Evolutionary conservation across 2,329 filamentous ascomycete species (phyloP).

Genomic region (Pyrenochaeta sp.): DNA sequence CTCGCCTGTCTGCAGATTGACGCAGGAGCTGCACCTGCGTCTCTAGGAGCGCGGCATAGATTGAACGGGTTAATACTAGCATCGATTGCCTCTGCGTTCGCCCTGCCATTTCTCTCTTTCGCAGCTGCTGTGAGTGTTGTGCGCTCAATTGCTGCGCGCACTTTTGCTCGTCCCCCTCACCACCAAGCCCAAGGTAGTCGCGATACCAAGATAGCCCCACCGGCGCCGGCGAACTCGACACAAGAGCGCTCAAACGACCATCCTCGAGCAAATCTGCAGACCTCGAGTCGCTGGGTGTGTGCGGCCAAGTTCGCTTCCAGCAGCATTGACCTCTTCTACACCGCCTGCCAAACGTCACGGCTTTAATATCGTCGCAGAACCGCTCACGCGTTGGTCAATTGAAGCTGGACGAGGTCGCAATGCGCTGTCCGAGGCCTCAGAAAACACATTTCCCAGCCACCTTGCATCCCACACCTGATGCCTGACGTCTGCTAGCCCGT

Average conservation of each 20-base stretch:
- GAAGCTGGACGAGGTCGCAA: constrained; percentile 47
- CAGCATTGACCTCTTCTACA: constrained; percentile 50
- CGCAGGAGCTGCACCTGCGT: constrained; percentile 51
- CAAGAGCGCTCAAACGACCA: constrained; percentile 20
- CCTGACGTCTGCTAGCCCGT: constrained; percentile 47
- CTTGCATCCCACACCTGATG: constrained; percentile 39
- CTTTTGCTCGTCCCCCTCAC: constrained; percentile 30
- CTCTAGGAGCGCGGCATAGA: constrained; percentile 44
- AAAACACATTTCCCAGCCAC: constrained; percentile 43
- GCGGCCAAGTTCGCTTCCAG: constrained; percentile 36
- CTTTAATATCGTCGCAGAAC: constrained; percentile 45
- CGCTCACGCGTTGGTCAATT: constrained; percentile 34
- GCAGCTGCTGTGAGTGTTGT: constrained; percentile 12
- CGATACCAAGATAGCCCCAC: constrained; percentile 23
- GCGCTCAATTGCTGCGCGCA: constrained; percentile 18
- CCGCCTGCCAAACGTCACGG: constrained; percentile 48
- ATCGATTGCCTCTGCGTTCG: constrained; percentile 34
- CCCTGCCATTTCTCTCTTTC: constrained; percentile 35
- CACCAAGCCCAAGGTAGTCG: constrained; percentile 22
- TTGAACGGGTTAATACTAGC: constrained; percentile 45
- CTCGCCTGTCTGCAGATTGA: constrained; percentile 51
- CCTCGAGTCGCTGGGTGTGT: constrained; percentile 22
- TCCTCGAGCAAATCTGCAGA: constrained; percentile 25
- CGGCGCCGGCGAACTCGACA: not conserved
- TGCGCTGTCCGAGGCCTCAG: constrained; percentile 48